Evolutionary conservation across 2,329 filamentous ascomycete species (phyloP), one percentile per base, ranked within the genome.

Genomic region (Clonostachys rhizophaga): DNA sequence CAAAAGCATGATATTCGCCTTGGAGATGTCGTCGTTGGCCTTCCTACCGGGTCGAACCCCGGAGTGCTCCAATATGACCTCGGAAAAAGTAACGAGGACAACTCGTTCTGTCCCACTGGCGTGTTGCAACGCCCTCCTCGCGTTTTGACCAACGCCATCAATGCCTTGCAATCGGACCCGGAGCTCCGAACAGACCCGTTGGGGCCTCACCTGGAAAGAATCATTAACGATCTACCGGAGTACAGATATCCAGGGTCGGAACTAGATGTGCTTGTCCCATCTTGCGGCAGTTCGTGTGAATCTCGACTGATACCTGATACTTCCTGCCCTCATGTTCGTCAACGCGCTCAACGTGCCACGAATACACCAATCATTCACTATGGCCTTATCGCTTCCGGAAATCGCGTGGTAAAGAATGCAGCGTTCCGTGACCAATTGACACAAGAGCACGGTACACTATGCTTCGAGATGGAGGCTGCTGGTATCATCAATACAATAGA

Each of bases 21-120:
- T 2, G 52, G 52, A 5, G 52, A 52, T 24, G 42, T 54, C 1
- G 40, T 52, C 16, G 52, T 54, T 14, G 30, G 52, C 14, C 24
- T 30, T 10, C 24, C 24, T 10, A 30, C 24, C 24, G 24, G 3
- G 1, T 10, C 24, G 7, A 30, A 30, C 10, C n/a, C 34, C 1
- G 48, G 46, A 17, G 51, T 56, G 2, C 47, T 56, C 42, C 54
- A 57, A 16, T 53, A 56, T 24, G 54, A 56, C 33, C 16, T 55
- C 13, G 52, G 54, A 0, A 57, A 54, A 24, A 47, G 50, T 5
- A 30, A 30, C 24, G 7, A 45, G 11, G 45, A 46, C 9, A 42
- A 34, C 2, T 16, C 5, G 5, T 18, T 53, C 13, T 17, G 43
- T 13, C 11, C 41, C 9, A 52, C 47, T 5, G 47, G 20, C 3